Base-by-base conservation (phyloP, 176 grass and related monocot genomes). In the Oryza glaberrima region DNA sequence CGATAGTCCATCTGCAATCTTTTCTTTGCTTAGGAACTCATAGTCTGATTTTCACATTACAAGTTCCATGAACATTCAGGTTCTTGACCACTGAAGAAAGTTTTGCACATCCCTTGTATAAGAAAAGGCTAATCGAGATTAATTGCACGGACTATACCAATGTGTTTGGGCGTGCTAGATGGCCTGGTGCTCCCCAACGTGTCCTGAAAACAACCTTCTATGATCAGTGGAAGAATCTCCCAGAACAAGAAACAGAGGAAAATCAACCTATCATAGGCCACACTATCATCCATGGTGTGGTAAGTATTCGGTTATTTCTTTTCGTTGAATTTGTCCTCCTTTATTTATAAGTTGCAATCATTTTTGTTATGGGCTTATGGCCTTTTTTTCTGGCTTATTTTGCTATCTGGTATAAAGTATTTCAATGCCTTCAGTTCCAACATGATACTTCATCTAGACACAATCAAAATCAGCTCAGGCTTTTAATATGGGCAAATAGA, bases 91-190 rank as follows among this genome's bases (percentile, higher is more conserved):
- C 89, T 0, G 56, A 64, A 72, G 93, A 99, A 90, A 96, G 96
- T 81, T 96, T 92, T 79, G 93, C 90, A 0, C 93, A 96, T 70
- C 93, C 91, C 23, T 26, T 90, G 69, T 99, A 99, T 77, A 98
- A 98, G 71, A 79, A 95, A 87, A 96, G 84, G 67, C 56, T 99
- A 48, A 77, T 96, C 0, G 78, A 99, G 68, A 92, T 94, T 73
- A 86, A 81, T 48, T 64, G 23, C 67, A 96, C 96, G 5, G 86
- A 82, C 56, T 91, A 96, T 60, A 96, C 96, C 65, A 84, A 92
- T 81, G 61, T 92, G 9, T 99, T 92, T 0, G 91, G 96, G 68
- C 93, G 90, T 74, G 91, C 91, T 83, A 98, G 96, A 85, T 98
- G 96, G 96, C 90, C 93, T 82, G 90, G 41, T 75, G 96, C 91